A percentile compares a stretch with the other conserved stretches of the same genome.
Evolutionary conservation across 2,329 filamentous ascomycete species (phyloP).

Genomic region (Xylariaceae sp.): DNA sequence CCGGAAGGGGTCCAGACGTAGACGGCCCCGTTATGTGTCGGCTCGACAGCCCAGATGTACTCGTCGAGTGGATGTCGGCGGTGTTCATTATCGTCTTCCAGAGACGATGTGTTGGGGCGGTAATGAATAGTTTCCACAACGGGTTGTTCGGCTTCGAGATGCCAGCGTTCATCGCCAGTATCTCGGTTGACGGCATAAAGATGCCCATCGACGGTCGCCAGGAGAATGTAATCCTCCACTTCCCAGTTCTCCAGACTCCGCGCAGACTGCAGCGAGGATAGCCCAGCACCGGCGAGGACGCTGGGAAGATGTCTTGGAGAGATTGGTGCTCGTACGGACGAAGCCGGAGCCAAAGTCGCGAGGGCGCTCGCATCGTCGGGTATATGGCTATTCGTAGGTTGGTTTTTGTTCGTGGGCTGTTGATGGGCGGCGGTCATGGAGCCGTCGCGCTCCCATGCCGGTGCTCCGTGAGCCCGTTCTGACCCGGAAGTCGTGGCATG

Average conservation of each 20-base stretch:
- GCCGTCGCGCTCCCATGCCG: constrained; percentile 14
- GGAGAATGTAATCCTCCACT: constrained; percentile 99
- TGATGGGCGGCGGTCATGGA: constrained; percentile 16
- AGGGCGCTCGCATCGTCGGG: constrained; percentile 85
- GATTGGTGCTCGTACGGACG: constrained; percentile 89
- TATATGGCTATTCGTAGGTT: constrained; percentile 19
- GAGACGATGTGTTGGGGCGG: constrained; percentile 60
- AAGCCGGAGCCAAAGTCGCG: constrained; percentile 95
- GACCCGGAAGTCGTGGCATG: constrained; percentile 20
- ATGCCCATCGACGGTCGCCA: constrained; percentile 99
- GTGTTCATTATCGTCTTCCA: constrained; percentile 38
- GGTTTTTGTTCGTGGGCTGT: constrained; percentile 11
- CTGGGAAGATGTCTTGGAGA: constrained; percentile 64
- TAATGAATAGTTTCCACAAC: constrained; percentile 90
- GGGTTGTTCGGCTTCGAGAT: constrained; percentile 75
- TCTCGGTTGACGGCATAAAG: constrained; percentile 87
- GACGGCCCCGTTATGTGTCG: constrained; percentile 77
- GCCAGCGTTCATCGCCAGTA: constrained; percentile 81
- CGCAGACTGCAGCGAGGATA: constrained; percentile 85
- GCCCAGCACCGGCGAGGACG: constrained; percentile 51
- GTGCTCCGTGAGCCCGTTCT: constrained; percentile 7
- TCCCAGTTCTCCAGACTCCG: constrained; percentile 98
- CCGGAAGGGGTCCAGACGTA: constrained; percentile 77
- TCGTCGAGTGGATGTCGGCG: constrained; percentile 69
- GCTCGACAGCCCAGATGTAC: constrained; percentile 93